Evolutionary conservation across 345 rosid species (phyloP).

Genomic region (Anacardium occidentale): DNA sequence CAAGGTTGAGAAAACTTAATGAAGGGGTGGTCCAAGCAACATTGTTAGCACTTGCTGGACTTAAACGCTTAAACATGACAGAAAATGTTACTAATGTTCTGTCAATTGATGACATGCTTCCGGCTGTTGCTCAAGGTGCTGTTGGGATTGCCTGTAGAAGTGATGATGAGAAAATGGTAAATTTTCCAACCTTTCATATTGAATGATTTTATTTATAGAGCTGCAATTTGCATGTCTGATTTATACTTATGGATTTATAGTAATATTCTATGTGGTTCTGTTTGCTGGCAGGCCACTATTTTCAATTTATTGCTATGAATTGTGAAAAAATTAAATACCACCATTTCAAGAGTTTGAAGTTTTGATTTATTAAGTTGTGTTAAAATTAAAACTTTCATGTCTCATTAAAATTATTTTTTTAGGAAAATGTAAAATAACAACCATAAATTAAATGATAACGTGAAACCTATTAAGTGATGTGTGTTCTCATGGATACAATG

Average conservation of each 20-base stretch:
- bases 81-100: constrained; percentile 78
- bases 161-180: constrained; percentile 81
- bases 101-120: constrained; percentile 89
- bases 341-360: too few species aligned
- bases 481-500: too few species aligned
- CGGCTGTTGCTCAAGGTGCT: constrained; percentile 99
- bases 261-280: background rate
- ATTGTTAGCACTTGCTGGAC: constrained; percentile 91
- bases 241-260: background rate
- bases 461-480: too few species aligned
- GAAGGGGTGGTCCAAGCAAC: constrained; percentile 92
- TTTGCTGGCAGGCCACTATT: background rate
- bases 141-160: constrained; percentile 94
- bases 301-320: background rate
- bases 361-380: too few species aligned
- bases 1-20: constrained; percentile 77
- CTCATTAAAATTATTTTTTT: too few species aligned
- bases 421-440: too few species aligned
- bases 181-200: constrained; percentile 7
- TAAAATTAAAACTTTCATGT: too few species aligned
- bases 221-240: constrained; percentile 3
- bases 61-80: constrained; percentile 84
- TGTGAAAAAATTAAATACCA: too few species aligned
- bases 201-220: background rate
- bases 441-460: too few species aligned